A percentile compares a stretch with the other conserved stretches of the same genome.
phyloP scores from a whole-genome alignment of 2,329 filamentous ascomycete genomes.

The Ilyonectria mors-panacis region DNA sequence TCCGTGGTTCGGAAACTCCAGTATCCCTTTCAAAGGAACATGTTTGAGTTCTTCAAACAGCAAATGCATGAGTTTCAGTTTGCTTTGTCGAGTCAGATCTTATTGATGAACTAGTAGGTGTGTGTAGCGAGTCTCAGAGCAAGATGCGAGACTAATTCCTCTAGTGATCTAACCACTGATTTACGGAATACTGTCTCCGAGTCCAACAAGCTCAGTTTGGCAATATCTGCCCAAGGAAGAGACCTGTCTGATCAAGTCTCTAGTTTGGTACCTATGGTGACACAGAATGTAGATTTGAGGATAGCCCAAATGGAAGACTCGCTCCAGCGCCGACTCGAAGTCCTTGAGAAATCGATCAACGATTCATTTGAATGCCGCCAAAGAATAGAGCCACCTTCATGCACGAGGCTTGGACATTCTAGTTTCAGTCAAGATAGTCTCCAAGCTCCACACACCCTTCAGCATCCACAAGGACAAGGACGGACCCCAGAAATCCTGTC shows the following conservation, averaged over 20 bases:
- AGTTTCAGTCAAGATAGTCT: neutral
- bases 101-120: neutral
- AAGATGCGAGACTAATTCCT: neutral
- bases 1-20: constrained; percentile 1
- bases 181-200: neutral
- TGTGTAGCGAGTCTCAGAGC: neutral
- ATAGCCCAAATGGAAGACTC: neutral
- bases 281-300: neutral
- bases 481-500: neutral
- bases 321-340: neutral
- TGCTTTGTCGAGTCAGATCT: neutral
- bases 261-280: neutral
- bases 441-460: neutral
- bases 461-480: neutral
- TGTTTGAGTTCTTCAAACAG: constrained; percentile 1
- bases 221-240: neutral
- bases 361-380: neutral
- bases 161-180: neutral
- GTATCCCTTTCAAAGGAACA: neutral
- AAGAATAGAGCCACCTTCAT: neutral
- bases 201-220: neutral
- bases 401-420: neutral
- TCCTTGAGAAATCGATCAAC: neutral
- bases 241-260: neutral
- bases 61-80: constrained; percentile 6